A percentile compares a stretch with the other conserved stretches of the same genome.
Conservation (phyloP, 495 filamentous ascomycete species). For the Hypoxylon fuscum region DNA sequence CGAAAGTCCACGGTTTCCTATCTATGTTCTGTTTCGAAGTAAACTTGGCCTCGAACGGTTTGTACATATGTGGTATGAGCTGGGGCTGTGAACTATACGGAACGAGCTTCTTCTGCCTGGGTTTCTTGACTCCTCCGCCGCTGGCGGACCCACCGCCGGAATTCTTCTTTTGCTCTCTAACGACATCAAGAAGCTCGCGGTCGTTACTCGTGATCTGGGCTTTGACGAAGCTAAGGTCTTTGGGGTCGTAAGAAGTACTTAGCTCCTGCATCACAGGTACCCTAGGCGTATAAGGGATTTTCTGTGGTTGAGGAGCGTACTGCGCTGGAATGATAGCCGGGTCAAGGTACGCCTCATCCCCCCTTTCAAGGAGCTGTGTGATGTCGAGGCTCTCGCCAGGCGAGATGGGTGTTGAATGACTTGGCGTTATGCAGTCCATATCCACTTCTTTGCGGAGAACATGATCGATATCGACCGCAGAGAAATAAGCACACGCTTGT, state of each 20-base stretch:
- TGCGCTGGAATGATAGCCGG: constrained; percentile 60
- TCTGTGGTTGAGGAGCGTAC: constrained; percentile 61
- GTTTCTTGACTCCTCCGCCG: constrained; percentile 15
- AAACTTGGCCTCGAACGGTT: constrained; percentile 39
- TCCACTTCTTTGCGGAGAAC: constrained; percentile 97
- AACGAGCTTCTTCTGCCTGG: constrained; percentile 30
- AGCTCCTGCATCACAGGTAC: constrained; percentile 81
- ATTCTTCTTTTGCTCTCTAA: constrained; percentile 63
- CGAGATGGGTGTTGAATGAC: constrained; percentile 78
- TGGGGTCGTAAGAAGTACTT: constrained; percentile 37
- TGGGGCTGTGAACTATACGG: constrained; percentile 42
- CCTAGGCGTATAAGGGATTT: constrained; percentile 73
- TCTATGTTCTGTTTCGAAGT: constrained; percentile 18
- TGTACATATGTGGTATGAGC: constrained; percentile 41
- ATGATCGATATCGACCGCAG: constrained; percentile 90
- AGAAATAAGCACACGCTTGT: constrained; percentile 94
- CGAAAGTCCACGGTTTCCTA: constrained; percentile 30
- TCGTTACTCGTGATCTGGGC: constrained; percentile 85
- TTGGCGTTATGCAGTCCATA: constrained; percentile 95
- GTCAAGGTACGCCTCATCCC: constrained; percentile 70
- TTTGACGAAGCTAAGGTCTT: constrained; percentile 70
- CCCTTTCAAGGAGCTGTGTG: constrained; percentile 73
- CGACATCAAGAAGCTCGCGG: constrained; percentile 75
- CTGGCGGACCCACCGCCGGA: background rate
- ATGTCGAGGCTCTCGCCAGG: constrained; percentile 90